Conservation (phyloP, 192 early-diverging fungal genomes). For the Chytriomyces hyalinus region DNA sequence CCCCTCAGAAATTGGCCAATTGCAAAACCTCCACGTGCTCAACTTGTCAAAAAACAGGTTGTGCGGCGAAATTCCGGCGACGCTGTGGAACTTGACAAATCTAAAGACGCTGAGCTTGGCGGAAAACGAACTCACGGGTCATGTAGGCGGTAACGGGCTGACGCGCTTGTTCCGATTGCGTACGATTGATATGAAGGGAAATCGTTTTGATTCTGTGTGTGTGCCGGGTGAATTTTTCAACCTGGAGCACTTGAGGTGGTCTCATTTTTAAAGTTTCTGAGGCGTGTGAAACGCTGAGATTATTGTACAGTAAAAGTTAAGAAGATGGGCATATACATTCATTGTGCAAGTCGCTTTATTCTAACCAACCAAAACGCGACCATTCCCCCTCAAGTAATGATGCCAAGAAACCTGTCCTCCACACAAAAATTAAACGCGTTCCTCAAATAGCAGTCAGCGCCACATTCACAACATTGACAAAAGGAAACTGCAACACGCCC, state of each 20-base stretch:
- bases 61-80: neutral
- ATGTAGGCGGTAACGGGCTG: neutral
- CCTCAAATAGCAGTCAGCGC: neutral
- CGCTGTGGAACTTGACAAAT: neutral
- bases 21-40: neutral
- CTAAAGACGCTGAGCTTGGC: neutral
- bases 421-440: neutral
- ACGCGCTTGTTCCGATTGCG: neutral
- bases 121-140: neutral
- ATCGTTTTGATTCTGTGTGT: neutral
- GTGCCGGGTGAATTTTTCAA: neutral
- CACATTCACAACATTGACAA: constrained; percentile 1
- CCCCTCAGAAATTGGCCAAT: neutral
- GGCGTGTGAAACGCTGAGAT: neutral
- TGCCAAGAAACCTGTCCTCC: neutral
- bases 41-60: neutral
- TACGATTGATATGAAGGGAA: neutral
- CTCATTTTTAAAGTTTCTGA: neutral
- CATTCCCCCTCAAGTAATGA: neutral
- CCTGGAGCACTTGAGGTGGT: neutral
- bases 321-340: neutral
- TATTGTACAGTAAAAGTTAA: neutral
- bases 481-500: constrained; percentile 12
- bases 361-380: too few relatives aligned
- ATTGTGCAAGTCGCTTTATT: neutral